Percentiles rank a stretch among this genome's conserved stretches.
phyloP scores from a whole-genome alignment of 768 basidiomycete genomes.

The Pleurotus djamor region DNA sequence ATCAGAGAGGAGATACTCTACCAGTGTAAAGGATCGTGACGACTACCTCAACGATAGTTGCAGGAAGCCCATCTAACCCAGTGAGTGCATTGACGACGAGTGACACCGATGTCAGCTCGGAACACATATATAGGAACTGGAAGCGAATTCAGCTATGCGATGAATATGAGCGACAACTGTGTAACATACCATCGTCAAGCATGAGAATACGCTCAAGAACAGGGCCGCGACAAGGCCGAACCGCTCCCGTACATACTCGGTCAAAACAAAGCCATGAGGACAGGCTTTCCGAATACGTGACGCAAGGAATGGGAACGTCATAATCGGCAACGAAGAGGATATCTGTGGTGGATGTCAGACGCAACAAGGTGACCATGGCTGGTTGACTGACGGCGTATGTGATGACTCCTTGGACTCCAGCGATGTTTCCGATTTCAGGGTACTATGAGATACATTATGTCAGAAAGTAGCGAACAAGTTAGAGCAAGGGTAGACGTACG shows the following conservation, averaged over 20 bases:
- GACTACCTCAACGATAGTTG: slow-evolving; percentile 4
- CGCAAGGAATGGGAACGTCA: slow-evolving; percentile 7
- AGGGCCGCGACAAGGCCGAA: neutral
- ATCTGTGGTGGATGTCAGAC: neutral
- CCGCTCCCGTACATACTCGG: slow-evolving; percentile 2
- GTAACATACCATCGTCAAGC: slow-evolving; percentile 4
- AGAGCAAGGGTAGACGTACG: neutral
- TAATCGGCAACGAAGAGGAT: slow-evolving; percentile 2
- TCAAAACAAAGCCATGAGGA: slow-evolving; percentile 4
- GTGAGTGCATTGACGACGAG: slow-evolving; percentile 3
- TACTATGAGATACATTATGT: too few relatives aligned
- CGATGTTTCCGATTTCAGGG: slow-evolving; percentile 5
- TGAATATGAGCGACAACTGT: neutral
- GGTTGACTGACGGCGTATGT: slow-evolving; percentile 1
- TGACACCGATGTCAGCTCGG: slow-evolving; percentile 2
- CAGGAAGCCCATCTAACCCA: neutral
- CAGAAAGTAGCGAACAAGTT: too few relatives aligned
- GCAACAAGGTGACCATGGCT: too few relatives aligned
- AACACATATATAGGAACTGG: slow-evolving; percentile 1
- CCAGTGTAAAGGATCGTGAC: slow-evolving; percentile 5
- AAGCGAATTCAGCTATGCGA: too few relatives aligned
- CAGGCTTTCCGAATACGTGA: slow-evolving; percentile 5
- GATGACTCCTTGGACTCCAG: slow-evolving; percentile 1
- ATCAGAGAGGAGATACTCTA: too few relatives aligned
- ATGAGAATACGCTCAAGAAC: slow-evolving; percentile 2